A percentile compares a stretch with the other conserved stretches of the same genome.
phyloP scores from a whole-genome alignment of 2,329 filamentous ascomycete species.

The Pseudocercospora ulei region DNA sequence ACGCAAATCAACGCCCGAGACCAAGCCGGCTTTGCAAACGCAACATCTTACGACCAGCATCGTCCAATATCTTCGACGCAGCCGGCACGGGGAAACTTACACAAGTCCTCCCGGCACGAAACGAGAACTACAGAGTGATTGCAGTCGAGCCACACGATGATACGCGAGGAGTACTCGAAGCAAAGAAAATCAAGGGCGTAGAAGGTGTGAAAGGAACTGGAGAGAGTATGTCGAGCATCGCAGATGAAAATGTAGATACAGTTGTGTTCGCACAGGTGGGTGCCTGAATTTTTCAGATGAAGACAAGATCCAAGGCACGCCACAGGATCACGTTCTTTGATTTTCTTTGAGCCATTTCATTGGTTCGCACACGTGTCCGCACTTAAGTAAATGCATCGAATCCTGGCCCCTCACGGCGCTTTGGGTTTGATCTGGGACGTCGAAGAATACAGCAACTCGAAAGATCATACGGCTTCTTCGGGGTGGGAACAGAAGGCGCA shows the following conservation, averaged over 20 bases:
- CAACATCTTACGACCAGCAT: conserved; percentile 55
- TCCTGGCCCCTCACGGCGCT: conserved; percentile 51
- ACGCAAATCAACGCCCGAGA: conserved; percentile 29
- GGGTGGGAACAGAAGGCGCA: conserved; percentile 54
- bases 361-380: conserved; percentile 58
- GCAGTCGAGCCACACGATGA: conserved; percentile 55
- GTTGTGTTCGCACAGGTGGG: conserved; percentile 59
- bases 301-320: too few species aligned
- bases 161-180: conserved; percentile 55
- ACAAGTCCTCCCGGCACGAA: conserved; percentile 49
- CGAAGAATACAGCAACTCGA: conserved; percentile 50
- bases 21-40: conserved; percentile 53
- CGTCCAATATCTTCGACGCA: conserved; percentile 55
- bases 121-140: conserved; percentile 52
- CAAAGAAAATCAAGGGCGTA: conserved; percentile 50
- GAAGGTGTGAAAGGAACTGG: conserved; percentile 51
- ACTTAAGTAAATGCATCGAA: conserved; percentile 56
- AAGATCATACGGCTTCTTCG: conserved; percentile 47
- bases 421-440: conserved; percentile 60
- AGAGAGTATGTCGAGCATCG: conserved; percentile 46
- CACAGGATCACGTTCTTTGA: conserved; percentile 7
- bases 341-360: conserved; percentile 35
- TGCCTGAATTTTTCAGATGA: conserved; percentile 8
- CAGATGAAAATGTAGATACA: conserved; percentile 53
- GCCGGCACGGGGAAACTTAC: conserved; percentile 65